Base-by-base conservation (phyloP, 495 filamentous ascomycete species). In the Cryomyces minteri region DNA sequence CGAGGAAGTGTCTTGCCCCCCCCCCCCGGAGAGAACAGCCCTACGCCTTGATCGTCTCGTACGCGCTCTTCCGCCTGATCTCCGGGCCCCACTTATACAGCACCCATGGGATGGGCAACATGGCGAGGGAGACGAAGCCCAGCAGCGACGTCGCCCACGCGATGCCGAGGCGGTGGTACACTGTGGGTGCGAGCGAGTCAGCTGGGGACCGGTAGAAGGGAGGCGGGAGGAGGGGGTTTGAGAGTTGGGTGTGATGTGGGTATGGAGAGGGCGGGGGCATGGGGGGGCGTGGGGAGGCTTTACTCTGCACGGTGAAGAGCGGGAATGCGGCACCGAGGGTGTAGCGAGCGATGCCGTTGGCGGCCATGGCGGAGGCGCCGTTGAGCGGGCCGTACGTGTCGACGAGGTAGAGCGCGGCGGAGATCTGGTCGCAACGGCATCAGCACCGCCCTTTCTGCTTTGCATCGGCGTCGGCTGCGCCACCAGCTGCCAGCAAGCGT, bases 341-440 rank as follows among this genome's bases (percentile, higher is more conserved):
- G 50, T 84, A 84, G 31, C 81, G 65, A 4, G 75, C 60, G 29
- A 86, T 57, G 7, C 76, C 73, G 46, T 81, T 80, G 0, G 77
- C 76, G 6, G 73, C 75, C 29, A 73, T 52, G 4, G 79, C 77
- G 33, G 67, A 72, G 0, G 79, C 79, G 2, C 75, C 69, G 31
- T 70, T 73, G 12, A 64, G 56, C 4, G 67, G 65, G 10, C 68
- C 66, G 48, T 82, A 82, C 0, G 68, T 64, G 45, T 84, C 79
- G 18, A 71, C 58, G 0, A 76, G 58, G 49, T 80, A 82, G 34
- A 38, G 34, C 34, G 34, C 34, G 34, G 34, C 34, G 34, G 34
- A 38, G 34, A 38, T 14, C 34, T 12, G 40, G 25, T 3, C 1
- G n/a, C n/a, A n/a, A n/a, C n/a, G n/a, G n/a, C n/a, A n/a, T 25